phyloP scores from a whole-genome alignment of 371 early-diverging fungal species.

The Lichtheimia ornata region DNA sequence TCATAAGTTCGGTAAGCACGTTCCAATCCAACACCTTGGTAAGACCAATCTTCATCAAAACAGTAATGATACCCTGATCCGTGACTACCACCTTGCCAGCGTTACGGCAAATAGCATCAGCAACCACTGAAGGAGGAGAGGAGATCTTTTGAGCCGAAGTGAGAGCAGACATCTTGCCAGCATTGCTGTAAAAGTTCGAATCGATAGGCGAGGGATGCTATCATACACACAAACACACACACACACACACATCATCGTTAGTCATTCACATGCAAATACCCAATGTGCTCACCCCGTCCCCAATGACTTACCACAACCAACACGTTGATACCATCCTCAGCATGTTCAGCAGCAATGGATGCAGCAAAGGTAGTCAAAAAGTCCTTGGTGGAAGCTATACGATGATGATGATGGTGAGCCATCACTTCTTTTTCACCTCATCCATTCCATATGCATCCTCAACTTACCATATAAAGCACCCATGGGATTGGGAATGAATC shows the following conservation, averaged over 20 bases:
- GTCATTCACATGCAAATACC: neutral
- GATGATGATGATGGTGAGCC: neutral
- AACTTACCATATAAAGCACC: conserved; percentile 54
- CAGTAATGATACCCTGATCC: conserved; percentile 61
- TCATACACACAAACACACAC: no score
- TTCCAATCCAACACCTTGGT: conserved; percentile 54
- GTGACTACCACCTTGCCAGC: conserved; percentile 60
- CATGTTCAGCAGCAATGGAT: conserved; percentile 57
- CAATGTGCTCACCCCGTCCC: neutral
- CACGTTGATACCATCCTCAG: conserved; percentile 60
- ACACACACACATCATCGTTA: neutral
- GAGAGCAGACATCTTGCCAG: conserved; percentile 57
- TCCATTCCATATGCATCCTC: neutral
- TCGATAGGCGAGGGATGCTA: conserved; percentile 65
- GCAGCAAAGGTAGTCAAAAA: conserved; percentile 64
- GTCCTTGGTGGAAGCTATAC: conserved; percentile 53
- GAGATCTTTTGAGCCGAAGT: conserved; percentile 49
- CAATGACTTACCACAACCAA: conserved; percentile 50
- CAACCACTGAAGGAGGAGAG: conserved; percentile 53
- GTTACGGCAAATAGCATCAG: conserved; percentile 56
- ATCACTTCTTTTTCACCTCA: neutral
- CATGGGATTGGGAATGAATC: conserved; percentile 62
- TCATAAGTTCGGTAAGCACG: conserved; percentile 56
- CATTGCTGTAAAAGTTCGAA: conserved; percentile 63
- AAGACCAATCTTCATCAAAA: conserved; percentile 49